Evolutionary conservation across 75 land plant species (phyloP), one percentile per base, ranked within the genome.

Genomic region (Selaginella moellendorffii): DNA sequence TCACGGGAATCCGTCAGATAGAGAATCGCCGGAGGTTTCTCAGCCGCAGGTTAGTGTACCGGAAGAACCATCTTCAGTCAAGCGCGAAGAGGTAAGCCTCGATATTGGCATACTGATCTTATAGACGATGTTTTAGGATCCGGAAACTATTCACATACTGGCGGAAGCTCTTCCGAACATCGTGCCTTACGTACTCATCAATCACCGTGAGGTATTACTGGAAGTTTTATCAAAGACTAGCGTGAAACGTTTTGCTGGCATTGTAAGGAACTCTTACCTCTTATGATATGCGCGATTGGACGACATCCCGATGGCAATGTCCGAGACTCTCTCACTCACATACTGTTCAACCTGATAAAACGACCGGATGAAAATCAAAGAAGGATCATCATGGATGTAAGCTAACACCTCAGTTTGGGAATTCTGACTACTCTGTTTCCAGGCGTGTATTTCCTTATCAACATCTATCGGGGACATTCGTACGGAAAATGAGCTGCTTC

Each of bases 211-310:
- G 97, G 95, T 88, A 19, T 20, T 29, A 17, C 52, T 30, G 1
- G 1, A 1, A 54, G 67, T 65, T 19, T 52, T 21, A 22, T 30
- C 1, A 46, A 19, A 51, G 58, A 24, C 63, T 29, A 63, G 24
- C 28, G 28, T 68, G 1, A n/a, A 62, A 28, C 0, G 28, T 20
- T 46, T 42, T 36, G 54, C 17, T 67, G n/a, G 26, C 27, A 19
- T 12, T 12, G 2, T 42, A 30, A 92, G 97, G 97, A 92, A 71
- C 88, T 92, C 67, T 86, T 92, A 54, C 97, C 97, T 9, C 75
- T 92, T 20, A 92, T 92, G 30, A 92, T 92, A 80, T 92, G 97
- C 78, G 95, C 96, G 2, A 92, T 92, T 71, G 97, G 87, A 73
- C 80, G 90, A 23, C 97, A 92, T 77, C 97, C 95, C 23, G 86